phyloP scores from a whole-genome alignment of 768 basidiomycete species.

The Rubroboletus satanas region DNA sequence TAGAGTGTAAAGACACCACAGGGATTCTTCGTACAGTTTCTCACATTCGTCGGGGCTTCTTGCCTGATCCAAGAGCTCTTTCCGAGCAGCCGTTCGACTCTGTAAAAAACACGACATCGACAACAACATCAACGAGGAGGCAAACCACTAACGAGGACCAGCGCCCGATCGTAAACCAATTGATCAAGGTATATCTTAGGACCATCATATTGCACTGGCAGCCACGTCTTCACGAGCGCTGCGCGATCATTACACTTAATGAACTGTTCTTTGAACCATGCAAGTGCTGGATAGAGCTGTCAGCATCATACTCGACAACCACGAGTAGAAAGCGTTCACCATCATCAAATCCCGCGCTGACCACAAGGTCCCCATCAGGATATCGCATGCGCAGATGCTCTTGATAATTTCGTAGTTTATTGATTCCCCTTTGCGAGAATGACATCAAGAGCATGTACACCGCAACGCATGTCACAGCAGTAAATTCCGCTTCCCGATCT shows the following conservation, averaged over 20 bases:
- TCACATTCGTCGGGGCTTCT: conserved; percentile 79
- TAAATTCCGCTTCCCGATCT: conserved; percentile 76
- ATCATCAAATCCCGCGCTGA: conserved; percentile 78
- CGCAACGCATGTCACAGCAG: conserved; percentile 81
- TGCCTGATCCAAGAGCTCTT: conserved; percentile 81
- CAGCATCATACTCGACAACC: conserved; percentile 7
- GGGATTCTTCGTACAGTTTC: conserved; percentile 88
- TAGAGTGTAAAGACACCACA: conserved; percentile 91
- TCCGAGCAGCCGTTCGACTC: conserved; percentile 90
- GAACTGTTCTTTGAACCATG: conserved; percentile 93
- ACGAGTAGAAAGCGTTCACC: conserved; percentile 39
- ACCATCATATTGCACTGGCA: conserved; percentile 78
- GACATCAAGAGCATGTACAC: conserved; percentile 90
- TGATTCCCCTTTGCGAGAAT: conserved; percentile 91
- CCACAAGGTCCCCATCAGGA: conserved; percentile 69
- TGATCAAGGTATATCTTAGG: conserved; percentile 85
- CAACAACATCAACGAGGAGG: not conserved
- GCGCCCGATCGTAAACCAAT: conserved; percentile 88
- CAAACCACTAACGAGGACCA: conserved; percentile 62
- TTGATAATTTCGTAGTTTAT: conserved; percentile 72
- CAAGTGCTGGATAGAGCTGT: conserved; percentile 46
- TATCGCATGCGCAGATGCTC: conserved; percentile 79
- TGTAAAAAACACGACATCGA: conserved; percentile 29
- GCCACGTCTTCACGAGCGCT: conserved; percentile 82
- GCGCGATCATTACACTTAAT: conserved; percentile 93